phyloP scores from a whole-genome alignment of 148 eudicot species.

The Fagopyrum tataricum region DNA sequence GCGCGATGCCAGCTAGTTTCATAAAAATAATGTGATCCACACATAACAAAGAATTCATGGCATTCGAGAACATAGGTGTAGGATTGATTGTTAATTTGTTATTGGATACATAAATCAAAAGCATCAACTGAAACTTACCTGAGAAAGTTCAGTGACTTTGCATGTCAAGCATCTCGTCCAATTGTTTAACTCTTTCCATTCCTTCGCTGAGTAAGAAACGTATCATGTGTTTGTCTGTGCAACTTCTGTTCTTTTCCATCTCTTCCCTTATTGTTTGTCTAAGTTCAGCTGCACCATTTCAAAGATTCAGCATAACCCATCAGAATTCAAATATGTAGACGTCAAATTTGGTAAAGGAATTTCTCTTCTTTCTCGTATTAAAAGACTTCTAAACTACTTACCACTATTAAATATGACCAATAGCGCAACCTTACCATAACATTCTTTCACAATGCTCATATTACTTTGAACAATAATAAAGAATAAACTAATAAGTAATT shows the following conservation, averaged over 20 bases:
- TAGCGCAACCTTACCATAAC: background rate
- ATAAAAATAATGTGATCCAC: no score
- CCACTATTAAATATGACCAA: background rate
- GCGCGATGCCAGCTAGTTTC: no score
- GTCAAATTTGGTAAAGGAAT: background rate
- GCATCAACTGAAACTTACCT: background rate
- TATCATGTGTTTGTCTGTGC: constrained; percentile 72
- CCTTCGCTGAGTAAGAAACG: constrained; percentile 76
- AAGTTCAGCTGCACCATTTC: constrained; percentile 51
- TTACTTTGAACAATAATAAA: background rate
- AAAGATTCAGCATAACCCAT: background rate
- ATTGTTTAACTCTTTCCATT: constrained; percentile 49
- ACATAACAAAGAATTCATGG: no score
- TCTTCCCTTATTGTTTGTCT: constrained; percentile 64
- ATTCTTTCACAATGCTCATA: background rate
- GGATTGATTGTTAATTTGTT: no score
- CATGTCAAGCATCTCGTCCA: constrained; percentile 96
- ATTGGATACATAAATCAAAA: background rate
- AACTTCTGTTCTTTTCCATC: constrained; percentile 63
- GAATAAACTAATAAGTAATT: background rate
- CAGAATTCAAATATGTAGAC: background rate
- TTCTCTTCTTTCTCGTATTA: background rate
- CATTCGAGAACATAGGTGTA: no score
- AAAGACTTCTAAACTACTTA: background rate
- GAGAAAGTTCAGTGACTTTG: constrained; percentile 48